These are phyloP conservation scores for Aegilops tauschii DNA, from an alignment of 176 grass and related monocot species.

Conservation along the genomic window DNA sequence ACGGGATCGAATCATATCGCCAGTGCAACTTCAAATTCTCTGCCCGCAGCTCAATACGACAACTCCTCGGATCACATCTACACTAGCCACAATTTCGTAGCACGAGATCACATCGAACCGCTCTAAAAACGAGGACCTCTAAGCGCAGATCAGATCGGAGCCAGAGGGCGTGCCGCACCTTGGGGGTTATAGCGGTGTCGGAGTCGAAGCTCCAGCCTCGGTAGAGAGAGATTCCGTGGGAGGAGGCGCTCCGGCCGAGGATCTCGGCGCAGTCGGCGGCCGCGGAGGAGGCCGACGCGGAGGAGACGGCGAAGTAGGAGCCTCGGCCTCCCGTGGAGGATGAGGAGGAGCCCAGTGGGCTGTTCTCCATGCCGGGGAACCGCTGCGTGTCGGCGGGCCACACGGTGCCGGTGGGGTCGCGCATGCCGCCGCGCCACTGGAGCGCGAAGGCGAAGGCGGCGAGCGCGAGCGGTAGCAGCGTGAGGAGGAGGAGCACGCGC, in stretches of 20 bases:
- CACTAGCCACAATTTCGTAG: background rate
- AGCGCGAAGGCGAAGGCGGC: slow-evolving; percentile 91
- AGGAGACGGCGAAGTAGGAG: slow-evolving; percentile 54
- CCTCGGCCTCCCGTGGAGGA: slow-evolving; percentile 27
- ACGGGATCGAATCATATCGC: background rate
- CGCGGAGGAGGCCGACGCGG: slow-evolving; percentile 31
- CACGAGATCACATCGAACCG: slow-evolving; percentile 21
- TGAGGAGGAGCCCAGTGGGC: slow-evolving; percentile 73
- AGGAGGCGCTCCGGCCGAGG: slow-evolving; percentile 65
- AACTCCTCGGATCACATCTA: background rate
- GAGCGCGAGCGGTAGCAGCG: slow-evolving; percentile 80
- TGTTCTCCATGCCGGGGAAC: slow-evolving; percentile 92
- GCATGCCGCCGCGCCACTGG: slow-evolving; percentile 94
- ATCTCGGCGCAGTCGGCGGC: slow-evolving; percentile 89
- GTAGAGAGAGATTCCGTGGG: slow-evolving; percentile 77
- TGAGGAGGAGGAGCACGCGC: slow-evolving; percentile 81
- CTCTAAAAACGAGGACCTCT: background rate
- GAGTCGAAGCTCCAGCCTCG: slow-evolving; percentile 82
- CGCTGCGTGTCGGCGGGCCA: slow-evolving; percentile 80
- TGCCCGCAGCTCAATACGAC: background rate
- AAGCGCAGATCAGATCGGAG: slow-evolving; percentile 2
- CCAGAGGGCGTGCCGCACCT: slow-evolving; percentile 40
- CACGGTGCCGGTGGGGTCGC: slow-evolving; percentile 60
- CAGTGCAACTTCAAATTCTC: background rate
- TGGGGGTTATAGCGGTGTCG: slow-evolving; percentile 52